phyloP scores from a whole-genome alignment of 208 protist genomes.

The Leptomonas seymouri region DNA sequence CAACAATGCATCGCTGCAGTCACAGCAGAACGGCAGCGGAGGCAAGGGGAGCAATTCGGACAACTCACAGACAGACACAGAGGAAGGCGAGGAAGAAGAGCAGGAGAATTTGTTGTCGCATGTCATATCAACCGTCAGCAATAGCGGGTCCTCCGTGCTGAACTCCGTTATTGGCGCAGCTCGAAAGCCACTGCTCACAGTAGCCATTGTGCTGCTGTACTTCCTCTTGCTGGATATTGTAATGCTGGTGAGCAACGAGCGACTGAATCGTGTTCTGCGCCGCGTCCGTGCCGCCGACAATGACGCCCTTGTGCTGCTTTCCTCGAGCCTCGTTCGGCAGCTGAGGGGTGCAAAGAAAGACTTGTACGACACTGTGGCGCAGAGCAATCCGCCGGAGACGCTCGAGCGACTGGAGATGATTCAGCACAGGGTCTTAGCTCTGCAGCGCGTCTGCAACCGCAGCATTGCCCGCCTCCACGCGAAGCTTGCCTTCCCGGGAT shows the following conservation, averaged over 20 bases:
- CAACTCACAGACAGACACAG: neutral
- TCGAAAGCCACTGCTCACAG: constrained; percentile 30
- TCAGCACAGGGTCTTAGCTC: constrained; percentile 18
- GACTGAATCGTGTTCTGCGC: constrained; percentile 30
- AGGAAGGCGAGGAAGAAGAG: neutral
- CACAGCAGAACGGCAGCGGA: neutral
- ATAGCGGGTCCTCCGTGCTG: neutral
- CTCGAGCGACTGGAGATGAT: constrained; percentile 29
- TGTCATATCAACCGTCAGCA: constrained; percentile 3
- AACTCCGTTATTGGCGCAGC: constrained; percentile 8
- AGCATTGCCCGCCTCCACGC: constrained; percentile 47
- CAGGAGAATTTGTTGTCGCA: constrained; percentile 12
- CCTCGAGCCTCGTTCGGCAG: constrained; percentile 36
- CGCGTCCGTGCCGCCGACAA: constrained; percentile 44
- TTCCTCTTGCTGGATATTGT: constrained; percentile 65
- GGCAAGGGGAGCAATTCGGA: constrained; percentile 5
- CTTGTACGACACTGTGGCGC: constrained; percentile 8
- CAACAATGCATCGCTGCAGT: neutral
- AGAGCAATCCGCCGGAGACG: neutral
- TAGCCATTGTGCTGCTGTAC: constrained; percentile 56
- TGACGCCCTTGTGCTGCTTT: constrained; percentile 51
- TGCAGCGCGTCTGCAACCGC: constrained; percentile 41
- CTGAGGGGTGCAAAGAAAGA: constrained; percentile 17
- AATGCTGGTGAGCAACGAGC: constrained; percentile 37
- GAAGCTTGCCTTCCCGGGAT: constrained; percentile 48